These are phyloP conservation scores for Kodamaea ohmeri DNA, from an alignment of 1,139 yeast species.

Conservation along the genomic window DNA sequence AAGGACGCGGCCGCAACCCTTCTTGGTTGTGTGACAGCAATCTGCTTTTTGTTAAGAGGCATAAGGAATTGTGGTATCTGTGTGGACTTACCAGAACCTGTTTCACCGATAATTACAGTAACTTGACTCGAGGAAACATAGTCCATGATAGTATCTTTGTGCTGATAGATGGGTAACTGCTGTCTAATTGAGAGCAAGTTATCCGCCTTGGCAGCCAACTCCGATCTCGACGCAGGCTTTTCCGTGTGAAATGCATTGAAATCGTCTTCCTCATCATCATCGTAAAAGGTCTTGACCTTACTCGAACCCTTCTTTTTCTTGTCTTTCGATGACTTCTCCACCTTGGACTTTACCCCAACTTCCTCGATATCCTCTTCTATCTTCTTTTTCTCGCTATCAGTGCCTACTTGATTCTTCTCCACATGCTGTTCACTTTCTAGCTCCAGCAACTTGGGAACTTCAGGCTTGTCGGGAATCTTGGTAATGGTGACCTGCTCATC, in stretches of 20 bases:
- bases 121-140: constrained; percentile 60
- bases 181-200: constrained; percentile 51
- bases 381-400: neutral
- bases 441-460: neutral
- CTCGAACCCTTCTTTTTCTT: neutral
- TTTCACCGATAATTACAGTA: constrained; percentile 86
- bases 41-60: constrained; percentile 48
- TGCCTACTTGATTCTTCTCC: neutral
- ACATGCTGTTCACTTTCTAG: neutral
- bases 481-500: constrained; percentile 5
- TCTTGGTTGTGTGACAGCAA: constrained; percentile 96
- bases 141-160: constrained; percentile 59
- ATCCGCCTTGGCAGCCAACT: constrained; percentile 42
- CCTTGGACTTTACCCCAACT: constrained; percentile 8
- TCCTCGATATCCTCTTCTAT: constrained; percentile 1
- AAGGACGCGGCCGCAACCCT: constrained; percentile 95
- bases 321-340: neutral
- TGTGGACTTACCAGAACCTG: constrained; percentile 98
- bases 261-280: constrained; percentile 29
- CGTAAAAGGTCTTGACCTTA: constrained; percentile 9
- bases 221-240: constrained; percentile 13
- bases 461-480: neutral
- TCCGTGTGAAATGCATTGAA: constrained; percentile 13
- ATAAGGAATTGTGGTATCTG: constrained; percentile 91
- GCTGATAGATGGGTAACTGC: constrained; percentile 73